Percentiles rank a stretch among this genome's conserved stretches.
phyloP scores from a whole-genome alignment of 148 eudicot species.

The Tetragonia tetragonoides region DNA sequence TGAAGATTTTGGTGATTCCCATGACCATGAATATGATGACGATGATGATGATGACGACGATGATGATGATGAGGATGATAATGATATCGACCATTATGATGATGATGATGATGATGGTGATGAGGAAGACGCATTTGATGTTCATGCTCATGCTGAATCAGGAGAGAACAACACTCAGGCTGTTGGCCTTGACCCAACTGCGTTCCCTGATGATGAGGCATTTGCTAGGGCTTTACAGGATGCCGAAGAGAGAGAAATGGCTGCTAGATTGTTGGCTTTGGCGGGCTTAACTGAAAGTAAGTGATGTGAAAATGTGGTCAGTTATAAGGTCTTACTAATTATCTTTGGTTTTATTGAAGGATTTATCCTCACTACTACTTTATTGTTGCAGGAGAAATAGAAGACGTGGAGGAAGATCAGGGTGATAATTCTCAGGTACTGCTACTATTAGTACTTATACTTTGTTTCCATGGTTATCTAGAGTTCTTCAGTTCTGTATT shows the following conservation, averaged over 20 bases:
- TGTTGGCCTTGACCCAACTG: constrained; percentile 65
- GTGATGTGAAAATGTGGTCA: constrained; percentile 20
- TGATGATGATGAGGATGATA: constrained; percentile 31
- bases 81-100: constrained; percentile 23
- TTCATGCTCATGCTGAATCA: constrained; percentile 57
- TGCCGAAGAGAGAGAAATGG: constrained; percentile 93
- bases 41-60: constrained; percentile 35
- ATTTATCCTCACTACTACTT: constrained; percentile 8
- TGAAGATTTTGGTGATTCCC: constrained; percentile 41
- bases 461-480: neutral
- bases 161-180: constrained; percentile 36
- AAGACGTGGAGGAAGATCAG: constrained; percentile 51
- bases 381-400: constrained; percentile 52
- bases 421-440: constrained; percentile 69
- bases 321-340: neutral
- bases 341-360: neutral
- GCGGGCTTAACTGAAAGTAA: constrained; percentile 78
- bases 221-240: constrained; percentile 97
- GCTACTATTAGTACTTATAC: neutral
- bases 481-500: neutral
- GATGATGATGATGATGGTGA: constrained; percentile 32
- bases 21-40: constrained; percentile 34
- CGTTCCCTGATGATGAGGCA: constrained; percentile 81
- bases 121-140: constrained; percentile 65
- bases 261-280: constrained; percentile 79